Percentiles rank a stretch among this genome's conserved stretches.
phyloP scores from a whole-genome alignment of 805 yeast genomes.

The Kluyveromyces siamensis region DNA sequence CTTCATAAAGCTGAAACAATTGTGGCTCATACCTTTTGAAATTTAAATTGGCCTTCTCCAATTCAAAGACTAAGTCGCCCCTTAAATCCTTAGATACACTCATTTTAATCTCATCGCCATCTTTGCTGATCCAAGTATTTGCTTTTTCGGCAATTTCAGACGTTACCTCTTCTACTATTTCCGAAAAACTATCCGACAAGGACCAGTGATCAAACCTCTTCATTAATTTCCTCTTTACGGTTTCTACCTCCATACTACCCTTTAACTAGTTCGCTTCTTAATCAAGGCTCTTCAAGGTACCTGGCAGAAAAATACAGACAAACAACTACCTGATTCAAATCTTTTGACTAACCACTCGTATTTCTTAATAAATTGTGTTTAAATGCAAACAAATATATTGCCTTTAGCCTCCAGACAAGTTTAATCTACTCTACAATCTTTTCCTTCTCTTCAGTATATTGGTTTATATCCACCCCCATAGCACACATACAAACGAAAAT shows the following conservation, averaged over 20 bases:
- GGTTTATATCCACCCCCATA: too few relatives aligned
- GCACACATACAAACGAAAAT: too few relatives aligned
- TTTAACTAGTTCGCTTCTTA: too few relatives aligned
- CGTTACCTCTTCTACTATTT: neutral
- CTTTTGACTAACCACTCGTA: too few relatives aligned
- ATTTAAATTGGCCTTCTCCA: neutral
- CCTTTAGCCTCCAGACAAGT: too few relatives aligned
- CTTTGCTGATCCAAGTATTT: neutral
- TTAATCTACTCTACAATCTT: too few relatives aligned
- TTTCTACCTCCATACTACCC: neutral
- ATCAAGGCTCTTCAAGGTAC: too few relatives aligned
- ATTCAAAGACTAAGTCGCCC: neutral
- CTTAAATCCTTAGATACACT: neutral
- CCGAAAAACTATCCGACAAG: neutral
- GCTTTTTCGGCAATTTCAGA: neutral
- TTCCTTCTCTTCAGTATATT: too few relatives aligned
- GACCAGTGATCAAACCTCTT: slow-evolving; percentile 1
- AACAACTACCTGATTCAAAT: too few relatives aligned
- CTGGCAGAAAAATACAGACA: too few relatives aligned
- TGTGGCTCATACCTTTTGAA: neutral
- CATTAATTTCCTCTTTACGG: neutral
- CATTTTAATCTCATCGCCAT: neutral
- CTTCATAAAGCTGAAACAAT: neutral
- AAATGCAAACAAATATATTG: too few relatives aligned
- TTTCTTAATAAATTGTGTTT: too few relatives aligned